Evolutionary conservation across 116 monocot species (phyloP).

Genomic region (Iris pallida): DNA sequence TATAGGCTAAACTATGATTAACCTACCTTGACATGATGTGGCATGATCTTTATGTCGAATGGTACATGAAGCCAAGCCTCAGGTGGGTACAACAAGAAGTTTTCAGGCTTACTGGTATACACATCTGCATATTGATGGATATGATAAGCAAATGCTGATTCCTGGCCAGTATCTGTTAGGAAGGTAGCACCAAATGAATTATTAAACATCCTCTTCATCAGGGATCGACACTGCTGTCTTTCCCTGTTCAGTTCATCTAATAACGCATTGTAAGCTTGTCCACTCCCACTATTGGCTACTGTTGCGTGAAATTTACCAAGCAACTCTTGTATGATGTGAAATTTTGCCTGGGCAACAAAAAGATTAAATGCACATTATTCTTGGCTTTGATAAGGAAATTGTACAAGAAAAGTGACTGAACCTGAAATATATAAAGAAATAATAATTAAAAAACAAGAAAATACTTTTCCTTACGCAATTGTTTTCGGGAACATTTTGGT

Average conservation of each 20-base stretch:
- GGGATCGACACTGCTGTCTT: slow-evolving; percentile 39
- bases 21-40: slow-evolving; percentile 90
- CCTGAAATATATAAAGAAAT: slow-evolving; percentile 1
- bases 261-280: slow-evolving; percentile 31
- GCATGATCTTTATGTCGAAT: slow-evolving; percentile 94
- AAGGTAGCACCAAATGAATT: slow-evolving; percentile 81
- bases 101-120: slow-evolving; percentile 92
- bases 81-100: slow-evolving; percentile 58
- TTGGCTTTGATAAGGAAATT: too few relatives aligned
- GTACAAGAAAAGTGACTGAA: background rate
- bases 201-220: slow-evolving; percentile 80
- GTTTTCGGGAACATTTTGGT: too few relatives aligned
- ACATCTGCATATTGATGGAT: slow-evolving; percentile 97
- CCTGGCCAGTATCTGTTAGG: slow-evolving; percentile 88
- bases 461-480: too few relatives aligned
- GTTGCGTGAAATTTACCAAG: slow-evolving; percentile 81
- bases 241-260: slow-evolving; percentile 66
- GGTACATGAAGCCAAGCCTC: slow-evolving; percentile 93
- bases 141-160: slow-evolving; percentile 87
- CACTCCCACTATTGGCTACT: slow-evolving; percentile 28
- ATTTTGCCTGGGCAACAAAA: slow-evolving; percentile 53
- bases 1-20: background rate
- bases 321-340: slow-evolving; percentile 82
- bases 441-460: background rate
- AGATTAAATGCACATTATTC: too few relatives aligned